Base-by-base conservation (phyloP, 768 basidiomycete genomes). In the Leccinum boreale region DNA sequence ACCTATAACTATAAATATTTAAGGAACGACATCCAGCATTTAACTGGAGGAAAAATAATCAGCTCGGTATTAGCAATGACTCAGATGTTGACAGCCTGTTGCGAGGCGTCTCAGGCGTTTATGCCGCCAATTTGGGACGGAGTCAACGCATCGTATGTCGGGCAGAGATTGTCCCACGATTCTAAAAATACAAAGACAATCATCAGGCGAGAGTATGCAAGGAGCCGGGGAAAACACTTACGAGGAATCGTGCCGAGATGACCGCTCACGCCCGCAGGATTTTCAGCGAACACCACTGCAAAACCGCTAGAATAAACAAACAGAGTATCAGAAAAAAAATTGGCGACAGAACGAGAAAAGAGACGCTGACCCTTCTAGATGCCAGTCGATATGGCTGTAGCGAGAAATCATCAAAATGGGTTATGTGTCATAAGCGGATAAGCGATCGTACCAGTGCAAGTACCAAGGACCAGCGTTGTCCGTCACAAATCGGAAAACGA, bases 381-480 rank as follows among this genome's bases (percentile, higher is more conserved):
- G 70, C 70, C 69, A 70, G 29, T 72, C 70, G 11, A 70, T 66
- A 23, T 70, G 70, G 50, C 70, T 70, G 36, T 11, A 55, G 26
- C 7, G 28, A 14, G 23, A 26, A 11, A 33, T 63, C 36, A 26
- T 62, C 42, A 65, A 23, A 5, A 56, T 17, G 28, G 23, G 21
- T 17, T 14, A 23, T 6, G 23, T 39, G 17, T 8, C 15, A 36
- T 5, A 46, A 42, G 39, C 39, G n/a, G 12, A 50, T 17, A 21
- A 53, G 12, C 10, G 17, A 35, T 31, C 31, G 46, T 57, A 71
- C 70, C 71, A 80, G 56, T 80, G 79, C 45, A 79, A 59, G 60
- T 79, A 72, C 80, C 83, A 85, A 9, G 81, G 78, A 7, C 87
- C 86, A 1, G 85, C 74, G 66, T 89, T 88, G 60, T 88, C 82